Percentiles rank a stretch among this genome's conserved stretches.
phyloP scores from a whole-genome alignment of 108 stramenopile genomes.

The Fragilaria crotonensis region DNA sequence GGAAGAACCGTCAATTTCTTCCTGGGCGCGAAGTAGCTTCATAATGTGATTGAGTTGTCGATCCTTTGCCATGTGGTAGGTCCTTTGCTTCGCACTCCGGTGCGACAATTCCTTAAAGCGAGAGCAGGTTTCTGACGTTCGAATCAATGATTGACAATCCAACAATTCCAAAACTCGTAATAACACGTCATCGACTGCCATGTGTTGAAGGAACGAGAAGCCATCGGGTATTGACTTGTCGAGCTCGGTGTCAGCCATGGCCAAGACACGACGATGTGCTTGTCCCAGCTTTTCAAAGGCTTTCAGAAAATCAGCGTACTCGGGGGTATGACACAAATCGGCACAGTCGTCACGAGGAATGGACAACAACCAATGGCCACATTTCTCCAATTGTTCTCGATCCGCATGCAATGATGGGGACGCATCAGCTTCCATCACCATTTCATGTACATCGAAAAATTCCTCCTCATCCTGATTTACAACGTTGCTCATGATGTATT shows the following conservation, averaged over 20 bases:
- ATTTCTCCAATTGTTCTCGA: constrained; percentile 50
- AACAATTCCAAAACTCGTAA: constrained; percentile 64
- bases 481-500: no score
- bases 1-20: constrained; percentile 59
- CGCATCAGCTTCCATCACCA: neutral
- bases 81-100: constrained; percentile 48
- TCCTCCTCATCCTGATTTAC: neutral
- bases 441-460: neutral
- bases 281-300: constrained; percentile 54
- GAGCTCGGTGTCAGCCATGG: constrained; percentile 28
- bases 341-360: constrained; percentile 64
- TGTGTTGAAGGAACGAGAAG: constrained; percentile 45
- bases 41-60: constrained; percentile 50
- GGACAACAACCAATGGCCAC: constrained; percentile 55
- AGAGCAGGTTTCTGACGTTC: constrained; percentile 49
- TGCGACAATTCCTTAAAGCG: constrained; percentile 52
- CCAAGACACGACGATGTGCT: constrained; percentile 49
- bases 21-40: constrained; percentile 62
- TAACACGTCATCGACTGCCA: constrained; percentile 59
- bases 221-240: constrained; percentile 4
- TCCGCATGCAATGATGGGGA: no score
- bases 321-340: constrained; percentile 43
- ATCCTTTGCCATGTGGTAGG: constrained; percentile 31
- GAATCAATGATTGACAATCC: constrained; percentile 51
- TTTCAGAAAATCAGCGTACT: constrained; percentile 51